Conservation (phyloP, 1,284 basidiomycete genomes). For the Leccinum subrobustum region DNA sequence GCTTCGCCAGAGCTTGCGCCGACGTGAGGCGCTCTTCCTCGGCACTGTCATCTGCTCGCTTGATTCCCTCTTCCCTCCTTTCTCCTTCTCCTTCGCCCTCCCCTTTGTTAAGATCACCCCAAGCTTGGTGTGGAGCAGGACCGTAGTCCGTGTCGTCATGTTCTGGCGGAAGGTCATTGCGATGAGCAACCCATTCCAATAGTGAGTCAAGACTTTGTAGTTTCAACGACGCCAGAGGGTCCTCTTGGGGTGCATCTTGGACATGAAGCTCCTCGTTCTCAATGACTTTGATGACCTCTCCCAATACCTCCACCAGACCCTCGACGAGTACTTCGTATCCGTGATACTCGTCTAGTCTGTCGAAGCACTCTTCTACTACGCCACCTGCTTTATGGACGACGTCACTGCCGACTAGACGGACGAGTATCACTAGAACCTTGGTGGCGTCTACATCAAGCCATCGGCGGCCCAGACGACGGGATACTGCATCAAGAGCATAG, state of each 20-base stretch:
- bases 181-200: slow-evolving; percentile 61
- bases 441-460: slow-evolving; percentile 80
- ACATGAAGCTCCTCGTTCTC: slow-evolving; percentile 46
- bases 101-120: slow-evolving; percentile 40
- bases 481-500: slow-evolving; percentile 87
- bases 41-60: slow-evolving; percentile 30
- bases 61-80: slow-evolving; percentile 22
- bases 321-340: slow-evolving; percentile 85
- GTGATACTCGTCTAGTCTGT: slow-evolving; percentile 90
- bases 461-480: slow-evolving; percentile 72
- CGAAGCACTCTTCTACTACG: slow-evolving; percentile 93
- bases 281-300: slow-evolving; percentile 72
- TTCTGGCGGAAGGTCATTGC: slow-evolving; percentile 40
- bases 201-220: slow-evolving; percentile 47
- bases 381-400: slow-evolving; percentile 87
- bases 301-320: slow-evolving; percentile 83
- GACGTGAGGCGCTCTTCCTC: slow-evolving; percentile 58
- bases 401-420: slow-evolving; percentile 80
- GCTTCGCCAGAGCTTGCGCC: slow-evolving; percentile 71
- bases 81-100: slow-evolving; percentile 24
- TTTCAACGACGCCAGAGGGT: slow-evolving; percentile 20
- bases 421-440: slow-evolving; percentile 78
- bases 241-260: slow-evolving; percentile 17
- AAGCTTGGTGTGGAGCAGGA: slow-evolving; percentile 56
- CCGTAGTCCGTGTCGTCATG: slow-evolving; percentile 51